phyloP scores from a whole-genome alignment of 352 stramenopile genomes.

The Phytophthora crassamura region DNA sequence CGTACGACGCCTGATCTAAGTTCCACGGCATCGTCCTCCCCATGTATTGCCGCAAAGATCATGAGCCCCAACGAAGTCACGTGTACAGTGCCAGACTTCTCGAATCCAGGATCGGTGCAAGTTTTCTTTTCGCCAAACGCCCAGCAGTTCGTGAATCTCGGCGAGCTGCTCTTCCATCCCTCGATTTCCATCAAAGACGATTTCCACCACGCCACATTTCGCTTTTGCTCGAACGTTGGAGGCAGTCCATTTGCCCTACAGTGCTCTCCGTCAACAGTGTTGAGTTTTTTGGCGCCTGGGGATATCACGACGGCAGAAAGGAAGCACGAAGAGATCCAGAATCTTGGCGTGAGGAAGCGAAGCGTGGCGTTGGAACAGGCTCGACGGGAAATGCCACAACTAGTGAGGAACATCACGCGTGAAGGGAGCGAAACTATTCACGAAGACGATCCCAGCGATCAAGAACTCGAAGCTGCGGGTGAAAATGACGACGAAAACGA shows the following conservation, averaged over 20 bases:
- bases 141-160: slow-evolving; percentile 76
- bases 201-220: slow-evolving; percentile 34
- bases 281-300: slow-evolving; percentile 43
- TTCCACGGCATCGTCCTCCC: slow-evolving; percentile 17
- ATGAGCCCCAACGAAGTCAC: slow-evolving; percentile 54
- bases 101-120: slow-evolving; percentile 38
- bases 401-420: not conserved
- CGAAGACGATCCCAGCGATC: slow-evolving; percentile 32
- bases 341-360: slow-evolving; percentile 26
- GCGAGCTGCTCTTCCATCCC: slow-evolving; percentile 61
- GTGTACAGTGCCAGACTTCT: slow-evolving; percentile 66
- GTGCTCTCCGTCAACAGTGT: slow-evolving; percentile 61
- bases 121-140: slow-evolving; percentile 77
- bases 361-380: slow-evolving; percentile 23
- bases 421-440: slow-evolving; percentile 9
- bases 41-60: slow-evolving; percentile 63
- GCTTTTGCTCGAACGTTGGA: slow-evolving; percentile 73
- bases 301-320: slow-evolving; percentile 59
- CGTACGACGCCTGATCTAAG: slow-evolving; percentile 2
- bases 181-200: slow-evolving; percentile 62
- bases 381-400: not conserved
- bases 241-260: slow-evolving; percentile 60
- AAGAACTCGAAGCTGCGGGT: not conserved
- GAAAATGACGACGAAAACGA: not conserved
- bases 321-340: slow-evolving; percentile 33